Evolutionary conservation across 1,284 basidiomycete genomes (phyloP).

Genomic region (Phlebopus sp.): DNA sequence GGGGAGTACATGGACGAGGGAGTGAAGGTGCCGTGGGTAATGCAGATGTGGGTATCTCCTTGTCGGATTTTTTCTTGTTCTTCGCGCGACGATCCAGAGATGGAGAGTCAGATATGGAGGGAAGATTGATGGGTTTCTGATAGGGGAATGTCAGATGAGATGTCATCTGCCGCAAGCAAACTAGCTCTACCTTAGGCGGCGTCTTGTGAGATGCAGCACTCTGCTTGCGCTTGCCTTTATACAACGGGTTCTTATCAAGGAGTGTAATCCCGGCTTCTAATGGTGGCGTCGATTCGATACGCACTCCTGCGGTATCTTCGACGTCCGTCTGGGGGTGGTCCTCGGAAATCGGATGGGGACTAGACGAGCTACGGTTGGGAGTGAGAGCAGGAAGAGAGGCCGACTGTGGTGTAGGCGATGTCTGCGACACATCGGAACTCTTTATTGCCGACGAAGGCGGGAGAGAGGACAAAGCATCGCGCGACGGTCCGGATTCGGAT

Average conservation of each 20-base stretch:
- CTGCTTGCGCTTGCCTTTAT: constrained; percentile 19
- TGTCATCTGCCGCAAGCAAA: not conserved
- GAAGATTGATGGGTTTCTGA: constrained; percentile 36
- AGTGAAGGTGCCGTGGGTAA: constrained; percentile 17
- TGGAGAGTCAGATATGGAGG: constrained; percentile 50
- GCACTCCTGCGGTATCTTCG: constrained; percentile 4
- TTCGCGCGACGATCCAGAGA: constrained; percentile 40
- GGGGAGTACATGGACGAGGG: constrained; percentile 31
- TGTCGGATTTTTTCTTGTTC: constrained; percentile 29
- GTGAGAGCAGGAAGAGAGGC: constrained; percentile 57
- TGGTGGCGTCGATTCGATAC: constrained; percentile 18
- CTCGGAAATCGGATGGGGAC: constrained; percentile 48
- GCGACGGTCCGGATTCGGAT: constrained; percentile 4
- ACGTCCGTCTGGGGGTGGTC: constrained; percentile 22
- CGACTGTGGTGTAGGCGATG: constrained; percentile 28
- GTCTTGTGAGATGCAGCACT: constrained; percentile 16
- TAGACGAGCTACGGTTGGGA: constrained; percentile 63
- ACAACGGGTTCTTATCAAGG: constrained; percentile 8
- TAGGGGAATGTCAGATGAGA: constrained; percentile 8
- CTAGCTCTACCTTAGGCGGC: constrained; percentile 25
- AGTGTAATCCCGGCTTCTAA: constrained; percentile 13
- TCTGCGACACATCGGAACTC: constrained; percentile 20
- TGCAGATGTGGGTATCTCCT: constrained; percentile 28
- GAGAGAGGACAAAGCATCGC: constrained; percentile 13
- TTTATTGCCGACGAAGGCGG: constrained; percentile 30